These are phyloP conservation scores for Cymbidium sinense DNA, from an alignment of 106 monocot species.

Conservation along the genomic window DNA sequence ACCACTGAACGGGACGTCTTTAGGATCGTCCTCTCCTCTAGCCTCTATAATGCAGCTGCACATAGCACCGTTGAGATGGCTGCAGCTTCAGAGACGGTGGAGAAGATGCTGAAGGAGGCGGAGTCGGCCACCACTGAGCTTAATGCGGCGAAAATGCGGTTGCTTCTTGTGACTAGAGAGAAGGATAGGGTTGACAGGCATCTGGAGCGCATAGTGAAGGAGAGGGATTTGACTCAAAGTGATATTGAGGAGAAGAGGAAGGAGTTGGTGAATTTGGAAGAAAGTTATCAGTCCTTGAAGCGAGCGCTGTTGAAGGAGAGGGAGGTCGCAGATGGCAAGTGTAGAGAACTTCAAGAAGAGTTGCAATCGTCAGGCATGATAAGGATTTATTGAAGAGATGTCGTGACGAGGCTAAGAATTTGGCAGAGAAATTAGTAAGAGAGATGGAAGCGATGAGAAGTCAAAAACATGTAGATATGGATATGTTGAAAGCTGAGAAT, in stretches of 20 bases:
- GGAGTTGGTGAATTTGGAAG: background rate
- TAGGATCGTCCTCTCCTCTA: conserved; percentile 19
- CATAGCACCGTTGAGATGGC: background rate
- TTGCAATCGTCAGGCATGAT: conserved; percentile 4
- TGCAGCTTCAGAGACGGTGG: background rate
- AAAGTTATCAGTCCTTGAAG: background rate
- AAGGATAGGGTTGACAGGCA: conserved; percentile 3
- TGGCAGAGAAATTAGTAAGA: conserved; percentile 5
- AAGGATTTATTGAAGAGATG: background rate
- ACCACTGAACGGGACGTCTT: conserved; percentile 25
- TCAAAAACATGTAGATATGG: background rate
- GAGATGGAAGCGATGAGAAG: background rate
- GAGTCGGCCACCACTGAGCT: conserved; percentile 6
- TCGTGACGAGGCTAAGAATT: background rate
- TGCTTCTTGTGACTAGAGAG: conserved; percentile 2
- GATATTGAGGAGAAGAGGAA: background rate
- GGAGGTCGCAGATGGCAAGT: too few species aligned
- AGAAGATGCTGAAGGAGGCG: background rate
- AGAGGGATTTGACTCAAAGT: background rate
- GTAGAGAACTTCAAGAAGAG: background rate
- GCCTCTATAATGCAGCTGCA: background rate
- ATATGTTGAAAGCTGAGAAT: background rate
- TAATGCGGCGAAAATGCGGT: background rate
- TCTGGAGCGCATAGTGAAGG: background rate
- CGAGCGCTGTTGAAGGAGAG: background rate